These are phyloP conservation scores for Pseudonectria foliicola DNA, from an alignment of 2,329 filamentous ascomycete species.

Conservation along the genomic window DNA sequence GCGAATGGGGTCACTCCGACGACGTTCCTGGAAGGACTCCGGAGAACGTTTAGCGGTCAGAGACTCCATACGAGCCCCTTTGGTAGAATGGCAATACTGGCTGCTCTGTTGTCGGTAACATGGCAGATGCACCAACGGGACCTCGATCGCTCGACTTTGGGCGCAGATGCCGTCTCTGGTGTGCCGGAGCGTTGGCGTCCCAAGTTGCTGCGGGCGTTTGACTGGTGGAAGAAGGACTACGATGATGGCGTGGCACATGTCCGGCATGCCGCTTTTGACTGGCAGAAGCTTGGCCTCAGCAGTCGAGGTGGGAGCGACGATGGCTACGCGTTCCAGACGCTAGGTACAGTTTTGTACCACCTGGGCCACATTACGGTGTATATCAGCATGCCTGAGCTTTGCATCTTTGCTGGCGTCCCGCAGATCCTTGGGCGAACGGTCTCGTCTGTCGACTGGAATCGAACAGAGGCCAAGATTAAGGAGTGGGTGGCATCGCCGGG, in stretches of 20 bases:
- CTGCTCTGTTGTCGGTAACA: slow-evolving; percentile 19
- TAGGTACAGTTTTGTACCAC: slow-evolving; percentile 22
- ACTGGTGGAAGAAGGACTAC: slow-evolving; percentile 24
- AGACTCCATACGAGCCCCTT: slow-evolving; percentile 21
- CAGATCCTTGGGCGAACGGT: slow-evolving; percentile 22
- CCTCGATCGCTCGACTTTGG: slow-evolving; percentile 19
- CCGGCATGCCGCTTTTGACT: slow-evolving; percentile 21
- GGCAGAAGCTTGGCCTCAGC: slow-evolving; percentile 19
- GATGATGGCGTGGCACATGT: slow-evolving; percentile 22
- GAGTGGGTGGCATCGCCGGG: slow-evolving; percentile 22
- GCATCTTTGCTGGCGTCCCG: slow-evolving; percentile 20
- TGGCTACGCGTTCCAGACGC: slow-evolving; percentile 20
- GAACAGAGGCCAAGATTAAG: slow-evolving; percentile 22
- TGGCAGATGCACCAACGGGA: slow-evolving; percentile 24
- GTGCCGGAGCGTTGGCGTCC: slow-evolving; percentile 22
- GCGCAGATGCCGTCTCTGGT: slow-evolving; percentile 17
- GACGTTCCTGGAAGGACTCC: slow-evolving; percentile 21
- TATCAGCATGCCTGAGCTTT: slow-evolving; percentile 23
- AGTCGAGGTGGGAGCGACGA: slow-evolving; percentile 21
- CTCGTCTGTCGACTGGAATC: slow-evolving; percentile 21
- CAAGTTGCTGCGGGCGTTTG: slow-evolving; percentile 19
- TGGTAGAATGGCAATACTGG: slow-evolving; percentile 19
- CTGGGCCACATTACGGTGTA: slow-evolving; percentile 22
- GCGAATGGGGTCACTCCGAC: slow-evolving; percentile 20
- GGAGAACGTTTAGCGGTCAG: slow-evolving; percentile 20